Evolutionary conservation across 2,329 filamentous ascomycete species (phyloP).

Genomic region (Fusarium coffeatum): DNA sequence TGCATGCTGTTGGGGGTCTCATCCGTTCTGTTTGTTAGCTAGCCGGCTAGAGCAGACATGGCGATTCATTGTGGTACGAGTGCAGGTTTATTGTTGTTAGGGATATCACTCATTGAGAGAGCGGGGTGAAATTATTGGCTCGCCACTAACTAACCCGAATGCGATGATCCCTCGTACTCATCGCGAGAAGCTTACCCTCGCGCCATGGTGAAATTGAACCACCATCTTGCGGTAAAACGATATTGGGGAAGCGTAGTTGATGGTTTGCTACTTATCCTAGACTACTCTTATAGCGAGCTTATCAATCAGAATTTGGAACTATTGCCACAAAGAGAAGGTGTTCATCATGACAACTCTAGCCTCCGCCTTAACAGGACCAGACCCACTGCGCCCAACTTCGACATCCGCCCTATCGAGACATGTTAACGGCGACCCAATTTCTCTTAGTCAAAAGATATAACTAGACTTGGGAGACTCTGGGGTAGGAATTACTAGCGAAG

Average conservation of each 20-base stretch:
- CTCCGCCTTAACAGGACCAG: constrained; percentile 28
- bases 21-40: not conserved
- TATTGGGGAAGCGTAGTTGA: no score
- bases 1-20: constrained; percentile 37
- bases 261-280: no score
- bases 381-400: constrained; percentile 34
- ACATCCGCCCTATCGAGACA: constrained; percentile 35
- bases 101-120: no score
- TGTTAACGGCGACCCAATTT: not conserved
- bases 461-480: not conserved
- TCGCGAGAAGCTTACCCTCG: no score
- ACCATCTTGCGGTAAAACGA: no score
- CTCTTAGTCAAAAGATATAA: not conserved
- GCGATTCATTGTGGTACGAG: no score
- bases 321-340: constrained; percentile 3
- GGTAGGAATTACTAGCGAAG: not conserved
- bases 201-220: no score
- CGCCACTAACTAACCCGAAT: no score
- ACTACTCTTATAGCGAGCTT: no score
- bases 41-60: not conserved
- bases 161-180: no score
- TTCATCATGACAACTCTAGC: constrained; percentile 6
- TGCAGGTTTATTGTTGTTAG: no score
- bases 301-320: not conserved
- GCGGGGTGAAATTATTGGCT: no score